These are phyloP conservation scores for Arachnopeziza araneosa DNA, from an alignment of 2,329 filamentous ascomycete species.

Conservation along the genomic window DNA sequence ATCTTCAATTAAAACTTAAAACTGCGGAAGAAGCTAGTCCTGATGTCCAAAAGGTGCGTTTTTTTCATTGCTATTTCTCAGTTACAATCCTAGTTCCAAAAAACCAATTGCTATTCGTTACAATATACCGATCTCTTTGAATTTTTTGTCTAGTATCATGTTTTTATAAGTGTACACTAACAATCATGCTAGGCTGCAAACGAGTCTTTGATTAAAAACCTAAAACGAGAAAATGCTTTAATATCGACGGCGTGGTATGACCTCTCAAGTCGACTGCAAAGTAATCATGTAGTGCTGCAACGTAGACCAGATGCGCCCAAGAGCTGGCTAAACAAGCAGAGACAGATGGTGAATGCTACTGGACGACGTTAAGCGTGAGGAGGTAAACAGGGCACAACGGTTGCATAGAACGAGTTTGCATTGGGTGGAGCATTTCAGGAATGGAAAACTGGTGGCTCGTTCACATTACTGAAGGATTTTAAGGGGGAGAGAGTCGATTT, in stretches of 20 bases:
- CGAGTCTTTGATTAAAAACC: slow-evolving; percentile 42
- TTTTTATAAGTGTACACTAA: slow-evolving; percentile 1
- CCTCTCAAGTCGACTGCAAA: slow-evolving; percentile 70
- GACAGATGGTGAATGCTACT: slow-evolving; percentile 55
- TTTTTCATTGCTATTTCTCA: slow-evolving; percentile 13
- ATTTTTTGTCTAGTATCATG: slow-evolving; percentile 6
- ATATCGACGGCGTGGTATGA: slow-evolving; percentile 86
- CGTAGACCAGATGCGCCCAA: slow-evolving; percentile 67
- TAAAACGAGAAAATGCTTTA: slow-evolving; percentile 72
- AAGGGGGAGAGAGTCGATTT: neutral
- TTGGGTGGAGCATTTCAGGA: neutral
- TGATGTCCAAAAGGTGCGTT: slow-evolving; percentile 29
- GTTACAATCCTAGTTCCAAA: too few species aligned
- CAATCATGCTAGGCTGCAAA: slow-evolving; percentile 23
- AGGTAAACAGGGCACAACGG: neutral
- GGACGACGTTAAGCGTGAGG: slow-evolving; percentile 22
- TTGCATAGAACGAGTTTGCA: neutral
- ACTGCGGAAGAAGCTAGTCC: slow-evolving; percentile 20
- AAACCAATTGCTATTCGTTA: neutral
- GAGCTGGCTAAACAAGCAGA: slow-evolving; percentile 82
- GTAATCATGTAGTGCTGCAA: slow-evolving; percentile 75
- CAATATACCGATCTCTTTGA: neutral
- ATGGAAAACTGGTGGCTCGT: neutral
- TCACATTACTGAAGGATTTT: neutral
- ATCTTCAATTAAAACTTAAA: slow-evolving; percentile 27